Evolutionary conservation across 2,329 filamentous ascomycete genomes (phyloP).

Genomic region (Colletotrichum liriopes): DNA sequence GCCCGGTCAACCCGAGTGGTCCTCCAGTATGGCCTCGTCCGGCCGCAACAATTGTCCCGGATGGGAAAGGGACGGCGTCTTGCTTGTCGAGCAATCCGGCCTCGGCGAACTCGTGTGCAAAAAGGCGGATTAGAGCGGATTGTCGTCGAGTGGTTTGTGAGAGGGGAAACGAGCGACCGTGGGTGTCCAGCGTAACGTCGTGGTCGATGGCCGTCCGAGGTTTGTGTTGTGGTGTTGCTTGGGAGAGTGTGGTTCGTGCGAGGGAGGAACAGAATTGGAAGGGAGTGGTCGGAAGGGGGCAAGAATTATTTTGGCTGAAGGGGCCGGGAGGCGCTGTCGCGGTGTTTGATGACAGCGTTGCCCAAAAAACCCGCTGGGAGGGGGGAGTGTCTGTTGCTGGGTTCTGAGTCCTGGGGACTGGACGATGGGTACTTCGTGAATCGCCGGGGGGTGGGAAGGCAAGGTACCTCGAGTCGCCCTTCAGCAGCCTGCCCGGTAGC

Average conservation of each 20-base stretch:
- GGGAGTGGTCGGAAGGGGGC: constrained; percentile 43
- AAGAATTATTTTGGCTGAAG: constrained; percentile 44
- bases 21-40: constrained; percentile 58
- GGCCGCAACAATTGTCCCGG: constrained; percentile 45
- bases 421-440: background rate
- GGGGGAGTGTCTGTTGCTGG: constrained; percentile 20
- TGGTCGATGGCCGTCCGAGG: constrained; percentile 37
- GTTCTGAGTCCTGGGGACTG: background rate
- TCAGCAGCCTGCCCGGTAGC: constrained; percentile 11
- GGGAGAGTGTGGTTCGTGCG: constrained; percentile 41
- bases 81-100: constrained; percentile 23
- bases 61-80: constrained; percentile 22
- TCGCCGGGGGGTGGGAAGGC: background rate
- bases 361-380: constrained; percentile 41
- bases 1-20: constrained; percentile 58
- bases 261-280: constrained; percentile 40
- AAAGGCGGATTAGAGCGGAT: constrained; percentile 2
- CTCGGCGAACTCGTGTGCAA: constrained; percentile 8
- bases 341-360: constrained; percentile 44
- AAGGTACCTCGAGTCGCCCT: constrained; percentile 12
- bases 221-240: constrained; percentile 39
- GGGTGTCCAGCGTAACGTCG: constrained; percentile 38
- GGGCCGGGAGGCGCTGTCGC: constrained; percentile 43
- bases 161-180: constrained; percentile 38
- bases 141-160: constrained; percentile 15